Conservation (phyloP, 1,139 yeast genomes). For the Arxiozyma bovina region DNA sequence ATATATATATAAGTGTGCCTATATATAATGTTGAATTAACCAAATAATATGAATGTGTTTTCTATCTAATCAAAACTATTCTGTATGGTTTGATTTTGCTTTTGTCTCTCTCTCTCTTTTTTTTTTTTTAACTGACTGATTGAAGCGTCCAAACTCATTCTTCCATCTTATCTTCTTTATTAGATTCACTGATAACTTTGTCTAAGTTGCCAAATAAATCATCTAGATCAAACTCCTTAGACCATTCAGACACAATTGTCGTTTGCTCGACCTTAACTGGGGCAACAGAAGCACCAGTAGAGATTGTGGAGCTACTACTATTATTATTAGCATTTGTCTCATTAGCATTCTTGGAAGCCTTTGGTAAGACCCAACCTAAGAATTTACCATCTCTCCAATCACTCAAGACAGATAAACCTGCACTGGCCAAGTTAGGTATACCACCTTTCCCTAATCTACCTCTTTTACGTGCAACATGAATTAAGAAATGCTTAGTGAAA, state of each 20-base stretch:
- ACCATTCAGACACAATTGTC: conserved; percentile 81
- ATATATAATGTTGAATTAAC: neutral
- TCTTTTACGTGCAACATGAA: conserved; percentile 84
- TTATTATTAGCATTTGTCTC: conserved; percentile 13
- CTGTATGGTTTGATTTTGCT: neutral
- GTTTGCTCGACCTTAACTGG: conserved; percentile 56
- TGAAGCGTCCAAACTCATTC: neutral
- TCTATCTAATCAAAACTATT: neutral
- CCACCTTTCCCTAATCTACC: conserved; percentile 94
- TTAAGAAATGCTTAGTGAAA: conserved; percentile 73
- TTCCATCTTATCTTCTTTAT: conserved; percentile 17
- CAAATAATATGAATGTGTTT: neutral
- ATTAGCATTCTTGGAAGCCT: conserved; percentile 43
- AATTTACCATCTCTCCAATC: conserved; percentile 98
- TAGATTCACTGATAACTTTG: conserved; percentile 20
- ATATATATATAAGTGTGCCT: neutral
- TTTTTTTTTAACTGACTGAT: neutral
- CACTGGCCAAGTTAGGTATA: conserved; percentile 76
- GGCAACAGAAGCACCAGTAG: conserved; percentile 31
- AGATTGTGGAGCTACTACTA: conserved; percentile 18
- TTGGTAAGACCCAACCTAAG: conserved; percentile 84
- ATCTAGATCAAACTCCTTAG: conserved; percentile 87
- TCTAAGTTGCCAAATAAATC: conserved; percentile 48
- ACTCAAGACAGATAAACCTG: conserved; percentile 72
- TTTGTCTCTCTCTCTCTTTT: too few relatives aligned